phyloP scores from a whole-genome alignment of 345 rosid genomes.

The Boechera divaricarpa region DNA sequence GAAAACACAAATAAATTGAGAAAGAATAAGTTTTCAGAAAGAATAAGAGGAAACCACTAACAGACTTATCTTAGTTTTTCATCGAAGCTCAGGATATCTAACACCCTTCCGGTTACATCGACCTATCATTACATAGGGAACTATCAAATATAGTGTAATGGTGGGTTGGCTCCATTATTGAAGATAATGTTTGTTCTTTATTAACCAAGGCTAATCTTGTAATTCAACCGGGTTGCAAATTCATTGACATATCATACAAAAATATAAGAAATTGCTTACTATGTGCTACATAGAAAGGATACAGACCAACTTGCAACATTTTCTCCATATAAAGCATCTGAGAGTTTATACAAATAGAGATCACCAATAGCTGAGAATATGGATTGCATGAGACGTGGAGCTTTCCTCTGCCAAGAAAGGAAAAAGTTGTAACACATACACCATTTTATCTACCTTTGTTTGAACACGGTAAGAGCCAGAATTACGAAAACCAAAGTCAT shows the following conservation, averaged over 20 bases:
- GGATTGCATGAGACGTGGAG: constrained; percentile 83
- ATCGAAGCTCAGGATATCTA: background rate
- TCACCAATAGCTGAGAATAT: constrained; percentile 88
- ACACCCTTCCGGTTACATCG: background rate
- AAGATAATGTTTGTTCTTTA: background rate
- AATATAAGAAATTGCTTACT: background rate
- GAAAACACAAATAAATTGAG: background rate
- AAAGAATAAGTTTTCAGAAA: background rate
- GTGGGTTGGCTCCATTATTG: constrained; percentile 1
- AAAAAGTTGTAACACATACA: background rate
- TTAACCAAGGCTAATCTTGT: background rate
- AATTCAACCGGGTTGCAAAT: background rate
- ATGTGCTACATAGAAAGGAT: constrained; percentile 56
- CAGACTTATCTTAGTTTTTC: background rate
- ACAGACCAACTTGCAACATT: constrained; percentile 80
- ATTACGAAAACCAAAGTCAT: background rate
- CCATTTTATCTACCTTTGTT: background rate
- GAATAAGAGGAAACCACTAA: background rate
- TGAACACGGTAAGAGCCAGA: background rate
- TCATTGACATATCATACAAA: background rate
- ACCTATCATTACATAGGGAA: constrained; percentile 3
- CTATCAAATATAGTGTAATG: background rate
- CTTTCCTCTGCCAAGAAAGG: constrained; percentile 56
- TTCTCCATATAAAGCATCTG: constrained; percentile 59
- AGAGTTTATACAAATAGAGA: constrained; percentile 76